These are phyloP conservation scores for Claviceps sp. DNA, from an alignment of 2,329 filamentous ascomycete genomes.

Conservation along the genomic window DNA sequence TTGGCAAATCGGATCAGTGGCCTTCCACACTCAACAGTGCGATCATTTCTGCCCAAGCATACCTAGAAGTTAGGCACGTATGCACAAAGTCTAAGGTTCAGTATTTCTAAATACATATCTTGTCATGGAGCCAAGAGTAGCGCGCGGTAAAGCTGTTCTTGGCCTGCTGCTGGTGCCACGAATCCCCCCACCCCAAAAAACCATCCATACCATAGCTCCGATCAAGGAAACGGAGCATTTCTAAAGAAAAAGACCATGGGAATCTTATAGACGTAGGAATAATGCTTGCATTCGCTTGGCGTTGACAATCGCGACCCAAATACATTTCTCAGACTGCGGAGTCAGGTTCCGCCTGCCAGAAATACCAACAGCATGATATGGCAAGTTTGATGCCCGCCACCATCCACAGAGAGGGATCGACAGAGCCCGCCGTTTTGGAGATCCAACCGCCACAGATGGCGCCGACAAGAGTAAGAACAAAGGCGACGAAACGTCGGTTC, in stretches of 20 bases:
- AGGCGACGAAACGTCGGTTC: slow-evolving; percentile 31
- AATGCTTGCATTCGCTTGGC: neutral
- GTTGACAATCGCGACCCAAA: neutral
- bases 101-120: too few species aligned
- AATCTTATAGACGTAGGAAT: neutral
- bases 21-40: neutral
- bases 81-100: too few species aligned
- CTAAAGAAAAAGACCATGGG: neutral
- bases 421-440: slow-evolving; percentile 25
- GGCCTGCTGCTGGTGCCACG: neutral
- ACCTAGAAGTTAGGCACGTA: neutral
- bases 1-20: neutral
- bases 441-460: slow-evolving; percentile 36
- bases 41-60: neutral
- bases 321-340: slow-evolving; percentile 1
- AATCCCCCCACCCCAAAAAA: neutral
- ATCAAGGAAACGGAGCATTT: neutral
- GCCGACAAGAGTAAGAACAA: slow-evolving; percentile 31
- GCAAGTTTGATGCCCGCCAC: slow-evolving; percentile 30
- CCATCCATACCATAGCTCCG: neutral
- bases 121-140: too few species aligned
- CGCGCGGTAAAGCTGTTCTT: neutral
- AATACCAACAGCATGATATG: slow-evolving; percentile 22
- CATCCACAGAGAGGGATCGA: slow-evolving; percentile 31
- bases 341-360: slow-evolving; percentile 14